A percentile compares a stretch with the other conserved stretches of the same genome.
Conservation (phyloP, 768 basidiomycete genomes). For the Russula griseocarnosa region DNA sequence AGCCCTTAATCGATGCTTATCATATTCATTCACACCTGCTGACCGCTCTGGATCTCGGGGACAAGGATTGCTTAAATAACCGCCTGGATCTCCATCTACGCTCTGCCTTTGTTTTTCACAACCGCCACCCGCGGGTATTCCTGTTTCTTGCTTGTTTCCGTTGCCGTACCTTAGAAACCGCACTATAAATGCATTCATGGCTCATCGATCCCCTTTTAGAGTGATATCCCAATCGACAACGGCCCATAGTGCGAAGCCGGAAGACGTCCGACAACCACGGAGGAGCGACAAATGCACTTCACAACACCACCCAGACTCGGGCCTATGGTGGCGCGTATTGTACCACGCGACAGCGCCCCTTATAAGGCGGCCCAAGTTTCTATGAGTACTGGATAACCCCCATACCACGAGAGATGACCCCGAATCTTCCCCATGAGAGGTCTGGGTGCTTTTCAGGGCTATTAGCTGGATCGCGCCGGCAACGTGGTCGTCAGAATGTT, state of each 20-base stretch:
- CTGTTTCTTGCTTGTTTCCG: constrained; percentile 5
- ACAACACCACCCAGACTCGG: constrained; percentile 9
- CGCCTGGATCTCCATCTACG: background rate
- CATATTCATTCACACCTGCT: constrained; percentile 9
- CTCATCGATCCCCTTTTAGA: constrained; percentile 14
- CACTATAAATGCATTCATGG: constrained; percentile 7
- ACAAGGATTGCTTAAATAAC: constrained; percentile 10
- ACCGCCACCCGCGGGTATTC: constrained; percentile 9
- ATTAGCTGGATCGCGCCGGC: constrained; percentile 23
- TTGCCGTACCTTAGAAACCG: constrained; percentile 17
- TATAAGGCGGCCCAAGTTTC: constrained; percentile 18
- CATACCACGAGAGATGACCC: constrained; percentile 9
- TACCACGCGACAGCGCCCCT: constrained; percentile 16
- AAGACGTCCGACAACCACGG: constrained; percentile 27
- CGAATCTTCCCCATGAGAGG: constrained; percentile 11
- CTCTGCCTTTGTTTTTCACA: constrained; percentile 2
- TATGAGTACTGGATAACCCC: background rate
- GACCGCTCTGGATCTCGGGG: constrained; percentile 7
- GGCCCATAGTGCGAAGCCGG: constrained; percentile 16
- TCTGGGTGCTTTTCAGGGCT: constrained; percentile 27
- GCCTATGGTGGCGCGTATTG: constrained; percentile 7
- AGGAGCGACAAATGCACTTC: constrained; percentile 23
- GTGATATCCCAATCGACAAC: constrained; percentile 16
- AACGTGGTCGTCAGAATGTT: constrained; percentile 9
- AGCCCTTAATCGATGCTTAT: constrained; percentile 4